Conservation (phyloP, 345 rosid species). For the Boechera divaricarpa region DNA sequence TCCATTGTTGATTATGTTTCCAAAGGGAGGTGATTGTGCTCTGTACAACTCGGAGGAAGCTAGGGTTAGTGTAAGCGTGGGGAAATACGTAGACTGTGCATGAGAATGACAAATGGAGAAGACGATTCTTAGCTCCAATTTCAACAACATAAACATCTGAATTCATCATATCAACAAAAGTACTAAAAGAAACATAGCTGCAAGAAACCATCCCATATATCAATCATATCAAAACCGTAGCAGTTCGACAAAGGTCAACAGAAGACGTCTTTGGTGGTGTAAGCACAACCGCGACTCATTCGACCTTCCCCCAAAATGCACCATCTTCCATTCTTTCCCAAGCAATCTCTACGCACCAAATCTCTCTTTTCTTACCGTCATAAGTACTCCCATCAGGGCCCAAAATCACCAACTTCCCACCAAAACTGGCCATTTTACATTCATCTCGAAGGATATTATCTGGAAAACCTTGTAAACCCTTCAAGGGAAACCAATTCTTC, state of each 20-base stretch:
- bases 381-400: background rate
- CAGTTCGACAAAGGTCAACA: background rate
- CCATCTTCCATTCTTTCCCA: background rate
- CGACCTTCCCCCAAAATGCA: background rate
- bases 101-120: conserved; percentile 83
- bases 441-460: too few relatives aligned
- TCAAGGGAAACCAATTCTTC: too few relatives aligned
- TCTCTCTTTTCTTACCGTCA: background rate
- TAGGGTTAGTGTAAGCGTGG: conserved; percentile 25
- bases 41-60: conserved; percentile 8
- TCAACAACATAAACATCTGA: conserved; percentile 44
- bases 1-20: conserved; percentile 9
- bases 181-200: too few relatives aligned
- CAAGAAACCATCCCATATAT: too few relatives aligned
- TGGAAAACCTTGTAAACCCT: too few relatives aligned
- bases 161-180: too few relatives aligned
- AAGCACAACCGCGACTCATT: background rate
- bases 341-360: background rate
- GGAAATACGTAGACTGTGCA: conserved; percentile 46
- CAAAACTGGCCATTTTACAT: too few relatives aligned
- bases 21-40: background rate
- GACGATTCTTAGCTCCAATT: conserved; percentile 81
- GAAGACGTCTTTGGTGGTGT: background rate
- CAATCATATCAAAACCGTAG: background rate
- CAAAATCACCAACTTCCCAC: conserved; percentile 2